Evolutionary conservation across 2,329 filamentous ascomycete species (phyloP).

Genomic region (Sclerotinia spermophila): DNA sequence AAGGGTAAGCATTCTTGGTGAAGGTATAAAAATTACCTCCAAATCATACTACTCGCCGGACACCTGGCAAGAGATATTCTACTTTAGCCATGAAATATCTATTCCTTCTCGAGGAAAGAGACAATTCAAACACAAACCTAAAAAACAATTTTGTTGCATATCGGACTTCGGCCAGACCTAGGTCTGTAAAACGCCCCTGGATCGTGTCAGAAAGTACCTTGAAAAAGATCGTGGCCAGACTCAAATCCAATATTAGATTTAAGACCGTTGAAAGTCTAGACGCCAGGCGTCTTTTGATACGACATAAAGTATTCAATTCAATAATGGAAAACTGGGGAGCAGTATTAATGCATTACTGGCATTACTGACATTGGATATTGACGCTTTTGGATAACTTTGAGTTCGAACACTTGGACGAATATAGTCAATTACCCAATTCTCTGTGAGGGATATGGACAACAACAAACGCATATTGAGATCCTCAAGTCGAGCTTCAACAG

Average conservation of each 20-base stretch:
- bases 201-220: background rate
- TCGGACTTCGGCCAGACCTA: background rate
- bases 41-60: background rate
- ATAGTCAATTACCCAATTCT: background rate
- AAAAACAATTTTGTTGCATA: background rate
- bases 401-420: background rate
- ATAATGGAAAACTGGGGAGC: background rate
- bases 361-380: background rate
- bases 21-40: background rate
- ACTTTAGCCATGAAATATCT: no score
- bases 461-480: slow-evolving; percentile 1
- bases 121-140: background rate
- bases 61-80: background rate
- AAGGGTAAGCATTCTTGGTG: background rate
- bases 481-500: background rate
- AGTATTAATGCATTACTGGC: background rate
- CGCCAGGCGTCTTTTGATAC: background rate
- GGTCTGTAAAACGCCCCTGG: background rate
- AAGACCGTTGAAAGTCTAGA: background rate
- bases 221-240: background rate
- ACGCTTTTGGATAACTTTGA: background rate
- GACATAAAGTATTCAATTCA: background rate
- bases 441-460: background rate
- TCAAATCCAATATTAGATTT: background rate
- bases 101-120: no score